Evolutionary conservation across 768 basidiomycete genomes (phyloP).

Genomic region (Lyophyllum shimeji): DNA sequence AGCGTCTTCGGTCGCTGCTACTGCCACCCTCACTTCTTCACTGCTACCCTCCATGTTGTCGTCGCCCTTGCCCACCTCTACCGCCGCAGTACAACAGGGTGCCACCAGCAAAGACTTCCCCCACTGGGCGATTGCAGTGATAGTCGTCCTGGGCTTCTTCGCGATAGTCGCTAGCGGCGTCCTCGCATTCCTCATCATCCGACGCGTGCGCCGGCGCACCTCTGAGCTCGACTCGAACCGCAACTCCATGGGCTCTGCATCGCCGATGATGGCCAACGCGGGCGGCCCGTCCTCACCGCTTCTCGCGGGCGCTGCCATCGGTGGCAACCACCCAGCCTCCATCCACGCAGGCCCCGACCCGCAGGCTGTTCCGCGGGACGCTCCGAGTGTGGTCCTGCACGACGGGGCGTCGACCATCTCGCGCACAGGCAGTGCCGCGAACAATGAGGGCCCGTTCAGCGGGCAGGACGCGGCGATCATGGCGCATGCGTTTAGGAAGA

Average conservation of each 20-base stretch:
- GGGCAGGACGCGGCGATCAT: slow-evolving; percentile 89
- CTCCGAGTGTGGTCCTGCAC: slow-evolving; percentile 49
- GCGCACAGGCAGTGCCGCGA: slow-evolving; percentile 55
- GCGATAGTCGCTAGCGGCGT: slow-evolving; percentile 71
- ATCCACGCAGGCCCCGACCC: slow-evolving; percentile 14
- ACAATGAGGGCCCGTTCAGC: slow-evolving; percentile 70
- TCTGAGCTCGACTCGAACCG: slow-evolving; percentile 50
- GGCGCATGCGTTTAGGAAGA: slow-evolving; percentile 89
- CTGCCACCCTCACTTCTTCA: slow-evolving; percentile 16
- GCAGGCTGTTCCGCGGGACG: slow-evolving; percentile 22
- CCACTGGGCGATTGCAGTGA: slow-evolving; percentile 90
- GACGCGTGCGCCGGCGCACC: slow-evolving; percentile 57
- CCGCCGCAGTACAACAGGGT: slow-evolving; percentile 48
- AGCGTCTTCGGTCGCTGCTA: slow-evolving; percentile 39
- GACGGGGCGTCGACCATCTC: slow-evolving; percentile 79
- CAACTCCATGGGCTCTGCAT: slow-evolving; percentile 75
- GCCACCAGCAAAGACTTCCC: slow-evolving; percentile 54
- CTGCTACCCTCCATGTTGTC: slow-evolving; percentile 1
- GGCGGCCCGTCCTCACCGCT: slow-evolving; percentile 35
- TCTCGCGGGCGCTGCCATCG: slow-evolving; percentile 28
- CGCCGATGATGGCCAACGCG: slow-evolving; percentile 79
- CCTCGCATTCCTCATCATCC: slow-evolving; percentile 71
- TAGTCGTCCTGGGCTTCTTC: slow-evolving; percentile 82
- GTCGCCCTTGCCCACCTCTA: slow-evolving; percentile 14
- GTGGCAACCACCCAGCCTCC: slow-evolving; percentile 29